phyloP scores from a whole-genome alignment of 805 yeast species.

The Henningerozyma blattae region DNA sequence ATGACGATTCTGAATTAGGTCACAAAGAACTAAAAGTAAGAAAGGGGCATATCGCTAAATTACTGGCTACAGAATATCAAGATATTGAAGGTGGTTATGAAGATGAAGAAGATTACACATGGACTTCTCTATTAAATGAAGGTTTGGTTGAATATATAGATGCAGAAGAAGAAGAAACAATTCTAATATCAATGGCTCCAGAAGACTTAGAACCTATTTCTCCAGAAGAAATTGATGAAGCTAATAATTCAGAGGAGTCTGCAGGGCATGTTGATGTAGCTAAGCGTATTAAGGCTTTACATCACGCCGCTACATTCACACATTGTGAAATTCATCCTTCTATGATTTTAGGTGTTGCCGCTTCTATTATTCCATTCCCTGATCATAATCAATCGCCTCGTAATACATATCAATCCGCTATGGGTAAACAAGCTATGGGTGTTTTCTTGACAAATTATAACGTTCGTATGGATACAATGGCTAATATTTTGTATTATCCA shows the following conservation, averaged over 20 bases:
- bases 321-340: conserved; percentile 99
- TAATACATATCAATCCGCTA: conserved; percentile 97
- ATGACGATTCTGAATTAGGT: conserved; percentile 62
- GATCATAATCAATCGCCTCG: conserved; percentile 99
- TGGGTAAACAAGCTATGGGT: conserved; percentile 99
- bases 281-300: conserved; percentile 68
- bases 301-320: conserved; percentile 74
- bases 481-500: conserved; percentile 92
- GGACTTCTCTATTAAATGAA: conserved; percentile 71
- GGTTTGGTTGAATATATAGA: conserved; percentile 95
- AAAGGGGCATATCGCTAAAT: conserved; percentile 69
- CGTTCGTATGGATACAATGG: conserved; percentile 99
- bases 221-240: conserved; percentile 31
- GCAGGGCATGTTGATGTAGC: conserved; percentile 42
- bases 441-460: conserved; percentile 89
- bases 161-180: conserved; percentile 98
- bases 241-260: conserved; percentile 28
- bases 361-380: conserved; percentile 98
- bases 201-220: conserved; percentile 73
- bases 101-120: conserved; percentile 54
- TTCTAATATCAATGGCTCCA: conserved; percentile 97
- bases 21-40: conserved; percentile 62
- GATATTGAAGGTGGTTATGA: conserved; percentile 38
- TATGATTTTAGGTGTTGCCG: conserved; percentile 97
- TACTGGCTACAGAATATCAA: conserved; percentile 52